These are phyloP conservation scores for Hydnomerulius pinastri DNA, from an alignment of 768 basidiomycete species.

Conservation along the genomic window DNA sequence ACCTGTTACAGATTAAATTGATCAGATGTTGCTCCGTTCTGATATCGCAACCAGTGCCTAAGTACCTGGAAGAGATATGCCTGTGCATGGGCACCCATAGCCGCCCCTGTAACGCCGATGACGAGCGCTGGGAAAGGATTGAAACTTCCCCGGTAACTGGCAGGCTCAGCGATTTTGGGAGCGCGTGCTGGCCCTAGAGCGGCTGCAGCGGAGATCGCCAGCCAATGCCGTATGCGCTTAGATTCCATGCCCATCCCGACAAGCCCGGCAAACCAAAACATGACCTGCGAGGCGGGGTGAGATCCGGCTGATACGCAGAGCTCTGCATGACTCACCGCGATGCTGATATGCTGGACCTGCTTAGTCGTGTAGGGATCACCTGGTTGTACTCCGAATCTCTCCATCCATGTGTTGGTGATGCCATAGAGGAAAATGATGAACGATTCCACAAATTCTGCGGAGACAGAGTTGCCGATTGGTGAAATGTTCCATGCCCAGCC, in stretches of 20 bases:
- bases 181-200: constrained; percentile 25
- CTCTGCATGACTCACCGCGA: constrained; percentile 60
- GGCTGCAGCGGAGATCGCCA: constrained; percentile 59
- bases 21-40: constrained; percentile 4
- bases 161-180: constrained; percentile 57
- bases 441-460: constrained; percentile 80
- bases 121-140: constrained; percentile 93
- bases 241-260: constrained; percentile 91
- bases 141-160: constrained; percentile 75
- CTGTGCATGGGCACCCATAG: constrained; percentile 92
- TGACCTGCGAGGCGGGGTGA: constrained; percentile 46
- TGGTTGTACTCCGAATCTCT: constrained; percentile 81
- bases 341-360: constrained; percentile 91
- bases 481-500: constrained; percentile 97
- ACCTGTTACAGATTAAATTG: constrained; percentile 47
- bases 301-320: not conserved
- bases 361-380: constrained; percentile 89
- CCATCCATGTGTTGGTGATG: constrained; percentile 94
- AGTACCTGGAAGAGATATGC: constrained; percentile 89
- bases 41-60: constrained; percentile 6
- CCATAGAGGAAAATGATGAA: constrained; percentile 87
- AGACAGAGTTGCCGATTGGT: constrained; percentile 49
- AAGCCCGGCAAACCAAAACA: constrained; percentile 95
- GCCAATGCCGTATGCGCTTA: constrained; percentile 67
- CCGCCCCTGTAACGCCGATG: constrained; percentile 90